A percentile compares a stretch with the other conserved stretches of the same genome.
Evolutionary conservation across 768 basidiomycete genomes (phyloP).

Genomic region (Candolleomyces efflorescens): DNA sequence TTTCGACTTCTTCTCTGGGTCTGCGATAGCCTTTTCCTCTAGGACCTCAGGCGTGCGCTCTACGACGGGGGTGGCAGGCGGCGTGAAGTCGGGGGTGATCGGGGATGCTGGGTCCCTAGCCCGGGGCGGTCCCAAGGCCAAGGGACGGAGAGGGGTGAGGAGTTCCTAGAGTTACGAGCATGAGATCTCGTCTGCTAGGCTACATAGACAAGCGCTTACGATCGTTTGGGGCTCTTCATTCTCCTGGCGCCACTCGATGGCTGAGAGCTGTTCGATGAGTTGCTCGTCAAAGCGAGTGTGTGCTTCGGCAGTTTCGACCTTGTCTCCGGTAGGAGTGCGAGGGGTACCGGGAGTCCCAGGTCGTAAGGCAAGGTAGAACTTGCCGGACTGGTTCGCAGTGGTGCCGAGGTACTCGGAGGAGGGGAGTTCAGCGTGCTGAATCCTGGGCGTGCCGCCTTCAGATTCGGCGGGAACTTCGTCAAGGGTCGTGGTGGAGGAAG

Average conservation of each 20-base stretch:
- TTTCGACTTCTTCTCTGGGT: background rate
- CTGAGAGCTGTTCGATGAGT: background rate
- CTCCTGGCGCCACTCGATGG: background rate
- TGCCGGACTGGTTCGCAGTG: background rate
- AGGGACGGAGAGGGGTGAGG: constrained; percentile 10
- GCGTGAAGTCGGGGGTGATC: background rate
- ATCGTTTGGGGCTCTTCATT: background rate
- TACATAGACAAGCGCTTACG: no score
- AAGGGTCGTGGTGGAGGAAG: background rate
- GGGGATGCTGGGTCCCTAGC: constrained; percentile 3
- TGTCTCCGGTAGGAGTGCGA: background rate
- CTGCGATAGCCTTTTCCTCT: background rate
- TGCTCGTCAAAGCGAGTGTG: background rate
- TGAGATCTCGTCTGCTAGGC: background rate
- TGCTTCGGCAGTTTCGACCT: background rate
- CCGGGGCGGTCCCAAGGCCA: constrained; percentile 7
- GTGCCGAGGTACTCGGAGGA: background rate
- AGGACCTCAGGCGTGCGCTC: background rate
- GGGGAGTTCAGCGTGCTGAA: background rate
- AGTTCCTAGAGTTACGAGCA: constrained; percentile 4
- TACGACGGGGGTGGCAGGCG: background rate
- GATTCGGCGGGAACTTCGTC: background rate
- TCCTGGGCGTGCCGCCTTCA: background rate
- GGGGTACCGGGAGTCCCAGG: background rate
- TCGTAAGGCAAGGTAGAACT: background rate